Percentiles rank a stretch among this genome's conserved stretches.
These are phyloP conservation scores for Saccharomyces uvarum DNA, from an alignment of 1,139 yeast genomes.

Conservation along the genomic window DNA sequence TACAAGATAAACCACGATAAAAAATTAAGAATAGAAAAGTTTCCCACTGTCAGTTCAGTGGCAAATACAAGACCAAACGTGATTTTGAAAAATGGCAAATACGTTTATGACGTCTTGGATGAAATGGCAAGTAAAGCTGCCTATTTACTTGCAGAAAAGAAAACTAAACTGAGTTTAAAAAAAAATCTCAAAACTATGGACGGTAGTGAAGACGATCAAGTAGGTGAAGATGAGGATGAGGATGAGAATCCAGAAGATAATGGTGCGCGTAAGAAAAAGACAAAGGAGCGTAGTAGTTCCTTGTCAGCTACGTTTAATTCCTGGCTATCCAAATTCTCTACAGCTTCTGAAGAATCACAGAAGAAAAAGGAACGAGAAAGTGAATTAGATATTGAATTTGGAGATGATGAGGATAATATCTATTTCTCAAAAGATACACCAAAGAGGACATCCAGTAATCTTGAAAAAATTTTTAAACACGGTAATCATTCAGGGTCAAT, in stretches of 20 bases:
- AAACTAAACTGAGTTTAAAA: slow-evolving; percentile 7
- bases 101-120: slow-evolving; percentile 26
- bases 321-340: slow-evolving; percentile 12
- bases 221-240: background rate
- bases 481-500: background rate
- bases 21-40: slow-evolving; percentile 4
- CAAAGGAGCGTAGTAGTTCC: background rate
- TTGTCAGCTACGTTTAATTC: slow-evolving; percentile 8
- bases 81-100: slow-evolving; percentile 18
- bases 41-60: slow-evolving; percentile 16
- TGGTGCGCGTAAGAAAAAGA: background rate
- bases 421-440: background rate
- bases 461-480: background rate
- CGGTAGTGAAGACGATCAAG: background rate
- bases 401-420: background rate
- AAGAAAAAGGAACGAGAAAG: background rate
- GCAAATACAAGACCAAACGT: slow-evolving; percentile 19
- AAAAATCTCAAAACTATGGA: background rate
- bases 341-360: background rate
- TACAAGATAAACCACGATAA: slow-evolving; percentile 9
- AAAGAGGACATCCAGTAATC: background rate
- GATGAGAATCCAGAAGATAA: background rate
- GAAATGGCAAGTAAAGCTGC: slow-evolving; percentile 20
- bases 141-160: slow-evolving; percentile 14
- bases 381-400: background rate